Conservation (phyloP, 2,329 filamentous ascomycete genomes). For the Hymenoscyphus fraxineus region DNA sequence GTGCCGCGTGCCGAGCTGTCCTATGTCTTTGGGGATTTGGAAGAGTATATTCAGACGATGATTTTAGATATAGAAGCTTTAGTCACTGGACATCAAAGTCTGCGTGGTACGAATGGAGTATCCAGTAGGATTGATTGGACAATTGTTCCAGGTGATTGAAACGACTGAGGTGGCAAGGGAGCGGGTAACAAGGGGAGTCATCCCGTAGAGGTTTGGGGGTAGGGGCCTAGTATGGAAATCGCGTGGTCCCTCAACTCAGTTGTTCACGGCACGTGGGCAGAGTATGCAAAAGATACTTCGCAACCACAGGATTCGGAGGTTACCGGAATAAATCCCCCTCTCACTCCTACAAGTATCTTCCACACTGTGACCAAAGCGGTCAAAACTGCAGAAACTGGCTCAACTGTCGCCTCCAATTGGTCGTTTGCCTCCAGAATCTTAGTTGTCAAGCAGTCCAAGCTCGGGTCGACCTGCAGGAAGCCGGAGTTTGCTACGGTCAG, state of each 20-base stretch:
- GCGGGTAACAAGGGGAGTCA: conserved; percentile 8
- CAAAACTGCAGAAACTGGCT: conserved; percentile 14
- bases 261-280: background rate
- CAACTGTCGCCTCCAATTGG: conserved; percentile 10
- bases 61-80: background rate
- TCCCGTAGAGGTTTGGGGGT: background rate
- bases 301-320: background rate
- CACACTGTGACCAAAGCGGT: conserved; percentile 22
- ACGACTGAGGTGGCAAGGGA: conserved; percentile 12
- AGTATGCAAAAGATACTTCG: background rate
- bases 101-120: background rate
- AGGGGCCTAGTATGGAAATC: background rate
- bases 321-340: background rate
- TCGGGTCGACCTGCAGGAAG: conserved; percentile 20
- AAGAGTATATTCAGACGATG: background rate
- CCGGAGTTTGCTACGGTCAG: conserved; percentile 25
- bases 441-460: conserved; percentile 18
- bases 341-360: background rate
- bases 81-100: background rate
- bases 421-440: conserved; percentile 21
- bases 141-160: background rate
- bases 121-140: background rate
- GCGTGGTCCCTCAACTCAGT: conserved; percentile 8
- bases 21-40: background rate
- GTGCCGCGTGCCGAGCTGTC: conserved; percentile 17